These are phyloP conservation scores for Syzygium aromaticum DNA, from an alignment of 345 rosid species.

Conservation along the genomic window DNA sequence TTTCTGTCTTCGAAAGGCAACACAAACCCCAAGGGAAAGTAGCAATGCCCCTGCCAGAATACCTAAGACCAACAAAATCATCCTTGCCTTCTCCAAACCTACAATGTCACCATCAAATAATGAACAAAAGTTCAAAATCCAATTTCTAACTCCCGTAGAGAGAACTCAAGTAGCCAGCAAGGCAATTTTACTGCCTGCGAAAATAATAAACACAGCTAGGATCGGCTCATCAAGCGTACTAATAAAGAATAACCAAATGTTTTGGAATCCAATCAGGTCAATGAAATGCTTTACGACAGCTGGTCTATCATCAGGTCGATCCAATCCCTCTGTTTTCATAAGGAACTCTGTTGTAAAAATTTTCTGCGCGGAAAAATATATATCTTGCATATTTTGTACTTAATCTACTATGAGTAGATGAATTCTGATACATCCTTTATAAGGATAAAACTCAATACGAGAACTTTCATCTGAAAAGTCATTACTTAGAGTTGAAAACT, in stretches of 20 bases:
- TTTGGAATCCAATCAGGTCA: background rate
- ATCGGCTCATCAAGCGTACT: background rate
- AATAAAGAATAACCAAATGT: background rate
- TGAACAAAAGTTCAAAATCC: background rate
- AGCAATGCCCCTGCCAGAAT: background rate
- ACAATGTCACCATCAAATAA: background rate
- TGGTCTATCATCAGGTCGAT: background rate
- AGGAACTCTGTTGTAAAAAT: background rate
- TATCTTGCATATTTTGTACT: background rate
- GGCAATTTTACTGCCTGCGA: background rate
- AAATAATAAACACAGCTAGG: background rate
- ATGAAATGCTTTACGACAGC: background rate
- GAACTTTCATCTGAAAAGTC: background rate
- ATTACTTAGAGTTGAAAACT: background rate
- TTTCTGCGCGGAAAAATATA: fast-evolving
- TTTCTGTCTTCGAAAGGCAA: background rate
- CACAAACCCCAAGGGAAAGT: background rate
- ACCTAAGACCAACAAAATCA: background rate
- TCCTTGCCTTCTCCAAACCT: background rate
- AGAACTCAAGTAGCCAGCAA: background rate
- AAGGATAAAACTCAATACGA: background rate
- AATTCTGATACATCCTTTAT: background rate
- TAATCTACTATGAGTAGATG: background rate
- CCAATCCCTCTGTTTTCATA: background rate
- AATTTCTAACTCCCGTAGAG: background rate